Evolutionary conservation across 225 moss, liverwort and hornwort genomes (phyloP), one percentile per base, ranked within the genome.

Genomic region (Marchantia paleacea): DNA sequence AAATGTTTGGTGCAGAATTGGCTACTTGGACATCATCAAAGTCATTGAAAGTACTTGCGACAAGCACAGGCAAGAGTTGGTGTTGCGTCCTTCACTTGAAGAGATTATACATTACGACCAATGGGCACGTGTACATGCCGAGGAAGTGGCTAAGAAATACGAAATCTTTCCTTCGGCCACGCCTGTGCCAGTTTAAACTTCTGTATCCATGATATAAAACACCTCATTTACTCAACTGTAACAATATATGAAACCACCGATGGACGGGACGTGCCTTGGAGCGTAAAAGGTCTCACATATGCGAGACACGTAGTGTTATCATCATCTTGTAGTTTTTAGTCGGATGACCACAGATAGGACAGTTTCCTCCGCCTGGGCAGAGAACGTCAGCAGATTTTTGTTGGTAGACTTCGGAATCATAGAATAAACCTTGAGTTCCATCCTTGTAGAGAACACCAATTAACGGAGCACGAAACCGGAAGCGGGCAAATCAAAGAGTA

Each of bases 11-110:
- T 69, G 87, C 92, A 97, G 97, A 86, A 92, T 97, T 87, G 90
- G 91, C 29, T 97, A 95, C 80, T 81, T 97, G 84, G 97, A 97
- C 79, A 93, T 97, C 13, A 89, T 93, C 60, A 95, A 90, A 77
- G 91, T 97, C 19, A 92, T 94, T 16, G 97, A 97, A 65, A 80
- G 87, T 82, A 93, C 97, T 0, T 97, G 97, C 71, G 93, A 89
- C 62, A 93, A 93, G 87, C 97, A 97, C 75, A 87, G 90, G 64
- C 89, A 93, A 55, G 97, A 97, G 78, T 76, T 97, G 67, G 97
- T 95, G 15, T 22, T 76, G n/a, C 78, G 67, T 55, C 97, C 97
- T 63, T 91, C 91, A 6, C 82, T 97, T 73, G 95, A 97, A 79
- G 97, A 97, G 2, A 97, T 97, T 75, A 86, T 97, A 28, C 85